A percentile compares a stretch with the other conserved stretches of the same genome.
phyloP scores from a whole-genome alignment of 2,329 filamentous ascomycete genomes.

The Fusarium sp. region DNA sequence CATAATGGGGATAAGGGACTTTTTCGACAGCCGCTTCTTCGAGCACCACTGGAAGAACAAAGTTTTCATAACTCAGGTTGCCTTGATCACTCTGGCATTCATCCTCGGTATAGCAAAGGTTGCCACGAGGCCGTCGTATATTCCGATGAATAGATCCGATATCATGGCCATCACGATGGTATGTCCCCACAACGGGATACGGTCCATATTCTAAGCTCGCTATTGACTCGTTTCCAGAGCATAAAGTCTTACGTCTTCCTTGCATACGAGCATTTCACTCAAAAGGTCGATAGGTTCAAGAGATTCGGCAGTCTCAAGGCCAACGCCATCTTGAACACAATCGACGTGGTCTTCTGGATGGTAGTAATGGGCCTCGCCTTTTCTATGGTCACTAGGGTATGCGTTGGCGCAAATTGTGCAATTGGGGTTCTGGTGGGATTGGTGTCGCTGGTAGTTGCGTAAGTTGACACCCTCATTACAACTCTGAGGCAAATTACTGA shows the following conservation, averaged over 20 bases:
- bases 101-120: slow-evolving; percentile 30
- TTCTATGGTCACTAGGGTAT: slow-evolving; percentile 24
- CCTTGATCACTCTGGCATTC: slow-evolving; percentile 4
- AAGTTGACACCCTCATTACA: rapidly evolving
- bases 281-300: slow-evolving; percentile 48
- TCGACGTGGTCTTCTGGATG: slow-evolving; percentile 48
- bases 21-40: slow-evolving; percentile 33
- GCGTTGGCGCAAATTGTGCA: slow-evolving; percentile 32
- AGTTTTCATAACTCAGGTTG: slow-evolving; percentile 7
- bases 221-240: neutral
- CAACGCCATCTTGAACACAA: slow-evolving; percentile 42
- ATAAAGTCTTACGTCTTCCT: slow-evolving; percentile 32
- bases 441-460: slow-evolving; percentile 18
- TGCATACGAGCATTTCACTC: slow-evolving; percentile 30
- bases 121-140: slow-evolving; percentile 21
- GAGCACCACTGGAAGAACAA: slow-evolving; percentile 33
- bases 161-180: slow-evolving; percentile 42
- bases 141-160: slow-evolving; percentile 31
- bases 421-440: slow-evolving; percentile 32
- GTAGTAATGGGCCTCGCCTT: slow-evolving; percentile 46
- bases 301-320: slow-evolving; percentile 44
- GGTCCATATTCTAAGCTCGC: too few relatives aligned
- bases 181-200: neutral
- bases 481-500: neutral
- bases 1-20: slow-evolving; percentile 1